Conservation (phyloP, 352 stramenopile species). For the Phytophthora quininea region DNA sequence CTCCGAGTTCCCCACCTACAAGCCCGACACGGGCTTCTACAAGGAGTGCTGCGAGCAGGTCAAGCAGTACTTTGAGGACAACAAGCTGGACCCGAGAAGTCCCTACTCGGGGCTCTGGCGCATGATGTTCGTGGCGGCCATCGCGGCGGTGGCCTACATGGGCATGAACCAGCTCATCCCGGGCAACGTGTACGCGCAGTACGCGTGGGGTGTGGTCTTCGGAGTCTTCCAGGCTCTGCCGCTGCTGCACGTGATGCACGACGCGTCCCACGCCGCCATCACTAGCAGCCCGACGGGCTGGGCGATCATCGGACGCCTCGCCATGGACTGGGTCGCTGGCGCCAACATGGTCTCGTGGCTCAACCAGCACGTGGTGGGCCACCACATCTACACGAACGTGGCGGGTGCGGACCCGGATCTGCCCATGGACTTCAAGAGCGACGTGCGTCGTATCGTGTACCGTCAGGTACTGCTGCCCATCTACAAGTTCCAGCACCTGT, state of each 20-base stretch:
- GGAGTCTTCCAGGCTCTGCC: slow-evolving; percentile 89
- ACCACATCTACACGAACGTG: slow-evolving; percentile 97
- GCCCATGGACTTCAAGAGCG: slow-evolving; percentile 85
- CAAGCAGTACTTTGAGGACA: slow-evolving; percentile 88
- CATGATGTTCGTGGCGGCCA: slow-evolving; percentile 82
- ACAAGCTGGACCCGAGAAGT: slow-evolving; percentile 89
- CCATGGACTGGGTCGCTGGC: slow-evolving; percentile 92
- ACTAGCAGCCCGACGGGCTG: slow-evolving; percentile 80
- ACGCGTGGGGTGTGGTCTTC: slow-evolving; percentile 83
- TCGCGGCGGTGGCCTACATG: slow-evolving; percentile 70
- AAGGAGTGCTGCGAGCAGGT: slow-evolving; percentile 85
- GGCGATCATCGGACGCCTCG: slow-evolving; percentile 75
- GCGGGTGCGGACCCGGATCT: slow-evolving; percentile 93
- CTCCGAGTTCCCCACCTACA: slow-evolving; percentile 91
- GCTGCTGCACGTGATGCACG: slow-evolving; percentile 94
- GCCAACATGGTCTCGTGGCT: slow-evolving; percentile 94
- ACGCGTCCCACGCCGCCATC: slow-evolving; percentile 91
- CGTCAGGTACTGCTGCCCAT: slow-evolving; percentile 85
- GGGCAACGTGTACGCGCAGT: slow-evolving; percentile 61
- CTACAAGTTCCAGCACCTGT: slow-evolving; percentile 94
- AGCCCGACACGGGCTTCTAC: slow-evolving; percentile 92
- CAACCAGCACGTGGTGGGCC: slow-evolving; percentile 95
- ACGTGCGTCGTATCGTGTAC: slow-evolving; percentile 88
- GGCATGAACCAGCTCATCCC: slow-evolving; percentile 78
- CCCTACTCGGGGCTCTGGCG: slow-evolving; percentile 84